Base-by-base conservation (phyloP, 2,329 filamentous ascomycete species). In the Aspergillus vadensis region DNA sequence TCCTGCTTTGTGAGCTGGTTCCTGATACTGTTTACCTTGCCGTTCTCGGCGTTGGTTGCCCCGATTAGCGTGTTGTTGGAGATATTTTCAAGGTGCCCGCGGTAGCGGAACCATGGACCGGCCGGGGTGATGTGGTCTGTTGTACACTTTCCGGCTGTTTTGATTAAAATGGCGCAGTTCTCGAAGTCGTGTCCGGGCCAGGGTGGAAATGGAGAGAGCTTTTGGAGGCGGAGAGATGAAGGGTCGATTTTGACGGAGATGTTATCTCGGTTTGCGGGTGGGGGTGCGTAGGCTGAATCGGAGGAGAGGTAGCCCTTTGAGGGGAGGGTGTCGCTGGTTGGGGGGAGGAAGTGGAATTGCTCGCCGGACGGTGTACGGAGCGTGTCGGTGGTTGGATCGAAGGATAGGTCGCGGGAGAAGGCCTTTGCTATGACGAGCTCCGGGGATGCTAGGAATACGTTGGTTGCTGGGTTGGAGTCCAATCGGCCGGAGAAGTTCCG, bases 1-100 rank as follows among this genome's bases (percentile, higher is more conserved):
- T 54, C 51, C 17, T 25, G n/a, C 19, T 36, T 21, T 7, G 51
- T 54, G 12, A 54, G 36, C 36, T 54, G 51, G 36, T 54, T 54
- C 14, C 51, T 36, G 3, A 54, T 25, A 3, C 36, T 25, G 12
- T 54, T 54, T 21, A 54, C 51, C 5, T 25, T n/a, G 5, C 36
- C 36, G 3, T 32, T 54, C 4, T 54, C 51, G 21, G 51, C 51
- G 7, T 54, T 54, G 6, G 41, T 38, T 19, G 51, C 51, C 14
- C 51, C 51, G 15, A 54, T 54, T 1, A 43, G 36, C 8, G 51
- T 54, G 14, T 54, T 41, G 38, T 41, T 54, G 36, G 51, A 54
- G 51, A 54, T 54, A 36, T 54, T 54, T 19, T 54, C 51, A 4
- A 54, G 36, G 14, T 54, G 51, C 8, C 36, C 51, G 2, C 51